Base-by-base conservation (phyloP, 2,329 filamentous ascomycete species). In the Venturiaceae sp. region DNA sequence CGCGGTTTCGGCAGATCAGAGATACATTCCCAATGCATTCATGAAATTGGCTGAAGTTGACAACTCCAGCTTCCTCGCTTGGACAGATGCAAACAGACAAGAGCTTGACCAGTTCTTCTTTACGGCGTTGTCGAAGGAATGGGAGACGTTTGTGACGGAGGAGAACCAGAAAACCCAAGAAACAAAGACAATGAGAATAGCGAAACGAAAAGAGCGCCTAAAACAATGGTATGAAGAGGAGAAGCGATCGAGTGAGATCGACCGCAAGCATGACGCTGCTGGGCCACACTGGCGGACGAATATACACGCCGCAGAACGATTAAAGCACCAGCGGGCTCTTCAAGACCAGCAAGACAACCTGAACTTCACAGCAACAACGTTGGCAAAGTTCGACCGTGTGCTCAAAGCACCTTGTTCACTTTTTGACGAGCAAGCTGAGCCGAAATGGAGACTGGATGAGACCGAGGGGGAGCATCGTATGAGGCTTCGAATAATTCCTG, bases 381-480 rank as follows among this genome's bases (percentile, higher is more conserved):
- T 94, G 68, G 81, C 82, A 5, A 90, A 86, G 67, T 86, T 97
- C 74, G 85, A 92, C 60, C 80, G 86, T 58, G 86, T 92, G 60
- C 75, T 96, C 58, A 82, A 82, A 62, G 83, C 91, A 21, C 89
- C 91, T 1, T 90, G 90, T 28, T 92, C 88, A 1, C 80, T 97
- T 0, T 87, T 96, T 60, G 84, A 87, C 55, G 82, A 86, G 37
- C 76, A 80, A 0, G 76, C 78, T 2, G 71, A 81, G 1, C 77
- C 78, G 0, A 95, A 88, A 69, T 99, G 92, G 92, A 91, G 92
- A 66, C 81, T 99, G 14, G 94, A 99, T 68, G 86, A 95, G 66
- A 97, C 94, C 0, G 94, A 99, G 74, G 92, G 94, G 11, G 86
- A 92, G 11, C 96, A 96, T 69, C 86, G 95, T 19, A 97, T 97